Evolutionary conservation across 148 eudicot genomes (phyloP).

Genomic region (Fagopyrum tataricum): DNA sequence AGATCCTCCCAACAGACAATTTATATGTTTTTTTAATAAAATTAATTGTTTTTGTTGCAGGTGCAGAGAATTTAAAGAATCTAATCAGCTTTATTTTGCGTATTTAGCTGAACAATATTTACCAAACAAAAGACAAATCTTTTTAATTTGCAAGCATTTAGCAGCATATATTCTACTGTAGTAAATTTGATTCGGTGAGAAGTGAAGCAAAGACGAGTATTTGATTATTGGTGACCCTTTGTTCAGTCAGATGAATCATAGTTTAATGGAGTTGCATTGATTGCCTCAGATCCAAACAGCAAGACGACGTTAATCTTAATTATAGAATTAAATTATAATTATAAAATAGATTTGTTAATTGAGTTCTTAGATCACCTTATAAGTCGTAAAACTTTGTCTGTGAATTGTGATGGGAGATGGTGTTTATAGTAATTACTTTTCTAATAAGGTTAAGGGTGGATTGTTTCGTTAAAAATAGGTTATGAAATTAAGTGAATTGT

Average conservation of each 20-base stretch:
- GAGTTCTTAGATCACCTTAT: neutral
- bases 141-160: neutral
- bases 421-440: no score
- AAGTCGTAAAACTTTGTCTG: neutral
- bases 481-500: no score
- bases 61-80: neutral
- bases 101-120: neutral
- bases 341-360: neutral
- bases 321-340: neutral
- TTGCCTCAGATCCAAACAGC: constrained; percentile 10
- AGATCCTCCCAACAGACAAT: neutral
- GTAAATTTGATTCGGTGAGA: neutral
- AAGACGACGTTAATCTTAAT: constrained; percentile 4
- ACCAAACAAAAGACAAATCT: neutral
- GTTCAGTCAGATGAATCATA: neutral
- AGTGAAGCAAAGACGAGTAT: neutral
- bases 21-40: neutral
- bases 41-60: neutral
- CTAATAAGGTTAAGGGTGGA: no score
- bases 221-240: neutral
- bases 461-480: no score
- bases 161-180: neutral
- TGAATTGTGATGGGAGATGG: neutral
- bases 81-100: neutral
- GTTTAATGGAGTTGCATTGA: constrained; percentile 1